Evolutionary conservation across 2,329 filamentous ascomycete genomes (phyloP), one percentile per base, ranked within the genome.

Genomic region (Sporothrix sp.): DNA sequence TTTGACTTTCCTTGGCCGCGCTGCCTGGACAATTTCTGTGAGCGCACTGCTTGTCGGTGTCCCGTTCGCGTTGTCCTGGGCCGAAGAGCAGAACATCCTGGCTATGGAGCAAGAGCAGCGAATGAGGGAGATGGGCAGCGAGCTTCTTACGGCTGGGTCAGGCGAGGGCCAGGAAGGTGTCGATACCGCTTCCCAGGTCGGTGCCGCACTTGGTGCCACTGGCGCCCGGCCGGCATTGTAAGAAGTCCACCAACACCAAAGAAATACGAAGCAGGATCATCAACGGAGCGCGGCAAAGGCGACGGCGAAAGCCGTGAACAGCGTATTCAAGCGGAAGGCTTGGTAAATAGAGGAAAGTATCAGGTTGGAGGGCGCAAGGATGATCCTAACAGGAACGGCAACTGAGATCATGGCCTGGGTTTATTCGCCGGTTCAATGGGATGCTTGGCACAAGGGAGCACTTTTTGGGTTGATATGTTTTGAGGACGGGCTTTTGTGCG

Each of bases 21-120:
- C 86, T 50, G 74, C 95, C 59, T 98, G 89, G 88, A 82, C 96
- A 51, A 73, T 98, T 53, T 88, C 84, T 69, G 95, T 90, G 57
- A 90, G 85, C 55, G 88, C 87, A 54, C 78, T 98, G 64, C 74
- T 98, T 65, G 72, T 97, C 57, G 90, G 89, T 60, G 88, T 97
- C 47, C 93, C 93, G 51, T 97, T 89, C 76, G 90, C 89, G 53
- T 75, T 98, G 59, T 91, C 89, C 52, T 91, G 89, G 66, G 83
- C 85, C 57, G 93, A 98, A 75, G 93, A 98, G 75, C 89, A 96
- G 76, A 87, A 95, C 74, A 82, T 95, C 66, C 76, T 91, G 58
- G 91, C 95, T 74, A 94, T 96, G 88, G 93, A 98, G 81, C 82
- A 89, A 69, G 91, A 96, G 74, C 89, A 90, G 79, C 83, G 85